A percentile compares a stretch with the other conserved stretches of the same genome.
These are phyloP conservation scores for Vanilla planifolia DNA, from an alignment of 106 monocot genomes.

Conservation along the genomic window DNA sequence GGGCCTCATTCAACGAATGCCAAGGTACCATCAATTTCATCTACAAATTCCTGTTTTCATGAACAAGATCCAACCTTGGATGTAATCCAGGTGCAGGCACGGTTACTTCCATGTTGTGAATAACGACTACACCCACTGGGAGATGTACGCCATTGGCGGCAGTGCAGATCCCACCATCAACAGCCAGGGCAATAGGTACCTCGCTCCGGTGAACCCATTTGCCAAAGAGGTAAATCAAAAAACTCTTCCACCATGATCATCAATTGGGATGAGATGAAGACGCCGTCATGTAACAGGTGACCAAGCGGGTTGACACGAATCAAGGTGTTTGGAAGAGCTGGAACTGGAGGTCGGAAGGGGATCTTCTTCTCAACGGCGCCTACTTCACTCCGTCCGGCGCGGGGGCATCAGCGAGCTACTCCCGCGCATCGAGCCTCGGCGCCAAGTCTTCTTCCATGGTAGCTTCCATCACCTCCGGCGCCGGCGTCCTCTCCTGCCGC, in stretches of 20 bases:
- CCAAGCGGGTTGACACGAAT: constrained; percentile 29
- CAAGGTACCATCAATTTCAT: constrained; percentile 12
- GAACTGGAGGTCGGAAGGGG: constrained; percentile 52
- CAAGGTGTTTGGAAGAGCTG: constrained; percentile 23
- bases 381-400: constrained; percentile 45
- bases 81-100: constrained; percentile 38
- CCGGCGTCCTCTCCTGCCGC: constrained; percentile 23
- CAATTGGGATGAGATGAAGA: background rate
- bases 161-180: constrained; percentile 44
- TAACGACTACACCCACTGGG: constrained; percentile 52
- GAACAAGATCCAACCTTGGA: too few relatives aligned
- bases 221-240: constrained; percentile 29
- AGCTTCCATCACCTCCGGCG: constrained; percentile 27
- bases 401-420: constrained; percentile 30
- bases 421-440: constrained; percentile 35
- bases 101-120: constrained; percentile 58
- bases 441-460: constrained; percentile 42
- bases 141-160: constrained; percentile 48
- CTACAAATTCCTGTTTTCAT: background rate
- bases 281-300: constrained; percentile 16
- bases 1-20: constrained; percentile 52
- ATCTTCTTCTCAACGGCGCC: constrained; percentile 40
- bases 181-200: constrained; percentile 49
- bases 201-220: constrained; percentile 33
- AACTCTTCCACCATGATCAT: background rate